Evolutionary conservation across 2,329 filamentous ascomycete genomes (phyloP).

Genomic region (Hymenoscyphus fraxineus): DNA sequence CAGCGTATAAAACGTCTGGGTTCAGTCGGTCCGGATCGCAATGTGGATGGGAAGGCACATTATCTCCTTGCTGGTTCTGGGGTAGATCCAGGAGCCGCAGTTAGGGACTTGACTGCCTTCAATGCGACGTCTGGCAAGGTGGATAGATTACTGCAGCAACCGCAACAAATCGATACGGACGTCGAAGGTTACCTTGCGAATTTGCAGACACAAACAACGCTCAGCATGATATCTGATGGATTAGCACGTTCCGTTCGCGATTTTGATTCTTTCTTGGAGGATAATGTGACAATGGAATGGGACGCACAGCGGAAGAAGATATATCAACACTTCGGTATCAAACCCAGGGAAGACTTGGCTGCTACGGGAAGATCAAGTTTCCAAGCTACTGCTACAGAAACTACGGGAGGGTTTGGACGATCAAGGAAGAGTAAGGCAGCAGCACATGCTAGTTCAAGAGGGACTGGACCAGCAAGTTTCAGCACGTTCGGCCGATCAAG

Average conservation of each 20-base stretch:
- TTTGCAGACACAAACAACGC: conserved; percentile 83
- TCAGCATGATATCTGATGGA: conserved; percentile 89
- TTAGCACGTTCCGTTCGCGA: conserved; percentile 83
- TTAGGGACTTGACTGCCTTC: conserved; percentile 82
- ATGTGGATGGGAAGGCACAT: conserved; percentile 65
- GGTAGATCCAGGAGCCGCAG: conserved; percentile 78
- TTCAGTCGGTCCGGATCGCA: conserved; percentile 51
- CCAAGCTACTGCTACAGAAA: conserved; percentile 39
- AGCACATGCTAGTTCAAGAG: conserved; percentile 34
- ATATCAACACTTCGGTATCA: conserved; percentile 94
- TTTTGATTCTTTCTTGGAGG: conserved; percentile 90
- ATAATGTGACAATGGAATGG: conserved; percentile 94
- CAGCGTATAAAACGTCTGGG: conserved; percentile 76
- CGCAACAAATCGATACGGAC: conserved; percentile 54
- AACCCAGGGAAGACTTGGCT: conserved; percentile 48
- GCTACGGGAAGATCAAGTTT: conserved; percentile 26
- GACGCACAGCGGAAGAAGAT: conserved; percentile 88
- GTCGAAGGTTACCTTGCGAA: conserved; percentile 78
- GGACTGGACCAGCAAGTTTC: conserved; percentile 35
- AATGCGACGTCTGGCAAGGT: conserved; percentile 51
- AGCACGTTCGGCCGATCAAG: conserved; percentile 66
- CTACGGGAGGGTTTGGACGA: conserved; percentile 57
- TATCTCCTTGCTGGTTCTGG: conserved; percentile 92
- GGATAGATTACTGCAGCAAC: conserved; percentile 39
- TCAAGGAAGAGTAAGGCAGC: conserved; percentile 50